phyloP scores from a whole-genome alignment of 2,329 filamentous ascomycete genomes.

The Cadophora sp. region DNA sequence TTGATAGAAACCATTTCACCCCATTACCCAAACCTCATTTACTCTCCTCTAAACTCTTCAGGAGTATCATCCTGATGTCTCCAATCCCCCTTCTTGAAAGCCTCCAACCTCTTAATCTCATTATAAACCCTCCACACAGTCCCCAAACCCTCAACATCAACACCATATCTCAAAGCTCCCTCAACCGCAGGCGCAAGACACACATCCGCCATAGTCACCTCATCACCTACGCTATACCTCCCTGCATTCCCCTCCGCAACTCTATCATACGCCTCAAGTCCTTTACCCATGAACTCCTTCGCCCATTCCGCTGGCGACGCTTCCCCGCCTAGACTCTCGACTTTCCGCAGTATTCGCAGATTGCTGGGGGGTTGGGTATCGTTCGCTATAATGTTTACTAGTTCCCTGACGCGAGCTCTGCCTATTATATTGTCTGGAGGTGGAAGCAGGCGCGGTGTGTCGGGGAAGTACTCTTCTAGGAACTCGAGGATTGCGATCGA shows the following conservation, averaged over 20 bases:
- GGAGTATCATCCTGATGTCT: conserved; percentile 61
- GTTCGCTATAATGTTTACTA: conserved; percentile 60
- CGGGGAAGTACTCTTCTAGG: conserved; percentile 61
- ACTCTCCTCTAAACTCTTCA: conserved; percentile 48
- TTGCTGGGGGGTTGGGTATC: conserved; percentile 69
- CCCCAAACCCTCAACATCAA: conserved; percentile 59
- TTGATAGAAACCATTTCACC: too few relatives aligned
- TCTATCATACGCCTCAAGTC: conserved; percentile 63
- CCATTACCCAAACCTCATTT: too few relatives aligned
- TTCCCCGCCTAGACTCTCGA: conserved; percentile 51
- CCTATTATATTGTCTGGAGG: conserved; percentile 45
- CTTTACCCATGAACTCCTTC: conserved; percentile 56
- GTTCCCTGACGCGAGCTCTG: conserved; percentile 59
- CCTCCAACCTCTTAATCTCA: conserved; percentile 55
- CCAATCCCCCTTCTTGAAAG: conserved; percentile 60
- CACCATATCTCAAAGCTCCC: conserved; percentile 60
- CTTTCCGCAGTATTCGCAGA: conserved; percentile 56
- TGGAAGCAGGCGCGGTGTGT: conserved; percentile 54
- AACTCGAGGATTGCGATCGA: conserved; percentile 68
- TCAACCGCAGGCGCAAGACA: conserved; percentile 64
- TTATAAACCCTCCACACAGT: conserved; percentile 54
- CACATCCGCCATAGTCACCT: conserved; percentile 63
- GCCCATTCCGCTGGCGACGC: conserved; percentile 55
- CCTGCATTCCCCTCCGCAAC: conserved; percentile 51
- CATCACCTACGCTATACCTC: conserved; percentile 61